Percentiles rank a stretch among this genome's conserved stretches.
Evolutionary conservation across 352 stramenopile species (phyloP).

Genomic region (Phytophthora niederhauseri): DNA sequence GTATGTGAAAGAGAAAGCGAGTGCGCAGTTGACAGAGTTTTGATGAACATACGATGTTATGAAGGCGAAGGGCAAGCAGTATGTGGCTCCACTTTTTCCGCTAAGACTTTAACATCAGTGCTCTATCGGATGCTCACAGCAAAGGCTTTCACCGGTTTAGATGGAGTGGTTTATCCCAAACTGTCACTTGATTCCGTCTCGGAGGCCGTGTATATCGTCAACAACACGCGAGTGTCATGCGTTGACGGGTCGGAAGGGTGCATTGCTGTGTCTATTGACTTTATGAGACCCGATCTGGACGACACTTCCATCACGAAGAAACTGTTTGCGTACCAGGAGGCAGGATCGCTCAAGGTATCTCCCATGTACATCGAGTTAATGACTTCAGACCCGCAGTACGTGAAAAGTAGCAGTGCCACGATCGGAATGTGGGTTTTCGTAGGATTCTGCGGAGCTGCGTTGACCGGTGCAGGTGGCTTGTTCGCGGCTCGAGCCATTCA

Average conservation of each 20-base stretch:
- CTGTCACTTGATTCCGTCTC: slow-evolving; percentile 42
- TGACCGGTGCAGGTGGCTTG: slow-evolving; percentile 34
- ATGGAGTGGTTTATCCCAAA: slow-evolving; percentile 44
- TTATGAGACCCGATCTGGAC: slow-evolving; percentile 33
- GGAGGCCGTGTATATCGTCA: slow-evolving; percentile 62
- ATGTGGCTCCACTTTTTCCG: slow-evolving; percentile 47
- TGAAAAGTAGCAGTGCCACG: slow-evolving; percentile 42
- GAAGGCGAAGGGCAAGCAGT: slow-evolving; percentile 25
- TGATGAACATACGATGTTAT: slow-evolving; percentile 47
- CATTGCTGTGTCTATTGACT: slow-evolving; percentile 52
- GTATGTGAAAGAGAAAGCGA: slow-evolving; percentile 46
- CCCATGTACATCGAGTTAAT: slow-evolving; percentile 57
- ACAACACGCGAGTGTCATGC: slow-evolving; percentile 44
- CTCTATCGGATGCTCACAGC: slow-evolving; percentile 63
- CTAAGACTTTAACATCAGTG: slow-evolving; percentile 45
- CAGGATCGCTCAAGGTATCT: slow-evolving; percentile 48
- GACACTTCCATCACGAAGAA: slow-evolving; percentile 49
- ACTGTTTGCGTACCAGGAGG: slow-evolving; percentile 53
- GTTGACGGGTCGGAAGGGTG: slow-evolving; percentile 34
- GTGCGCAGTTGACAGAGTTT: slow-evolving; percentile 59
- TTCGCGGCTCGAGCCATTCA: slow-evolving; percentile 46
- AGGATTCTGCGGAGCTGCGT: slow-evolving; percentile 48
- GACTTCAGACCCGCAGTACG: slow-evolving; percentile 45
- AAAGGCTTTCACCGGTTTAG: slow-evolving; percentile 39
- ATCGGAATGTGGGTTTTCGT: slow-evolving; percentile 73